phyloP scores from a whole-genome alignment of 306 rosid species.

The Vicia villosa region DNA sequence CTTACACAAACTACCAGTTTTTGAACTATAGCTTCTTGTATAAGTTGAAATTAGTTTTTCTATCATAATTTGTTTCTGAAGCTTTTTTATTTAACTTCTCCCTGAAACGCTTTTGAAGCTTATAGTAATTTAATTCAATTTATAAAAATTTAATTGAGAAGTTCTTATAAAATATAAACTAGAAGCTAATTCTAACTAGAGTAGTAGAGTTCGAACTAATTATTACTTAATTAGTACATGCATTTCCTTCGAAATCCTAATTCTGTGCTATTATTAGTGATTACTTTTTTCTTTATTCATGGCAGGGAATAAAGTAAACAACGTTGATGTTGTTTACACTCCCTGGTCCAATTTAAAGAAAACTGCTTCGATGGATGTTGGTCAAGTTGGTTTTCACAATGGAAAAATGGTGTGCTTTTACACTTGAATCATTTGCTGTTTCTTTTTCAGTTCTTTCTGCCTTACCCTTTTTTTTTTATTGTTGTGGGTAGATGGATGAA shows the following conservation, averaged over 20 bases:
- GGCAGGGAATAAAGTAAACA: constrained; percentile 94
- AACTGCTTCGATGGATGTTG: constrained; percentile 96
- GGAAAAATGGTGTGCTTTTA: constrained; percentile 63
- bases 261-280: background rate
- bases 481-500: constrained; percentile 19
- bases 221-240: background rate
- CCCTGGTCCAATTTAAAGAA: constrained; percentile 98
- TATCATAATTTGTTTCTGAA: background rate
- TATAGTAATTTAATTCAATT: background rate
- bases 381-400: constrained; percentile 95
- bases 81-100: background rate
- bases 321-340: constrained; percentile 92
- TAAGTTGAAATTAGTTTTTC: background rate
- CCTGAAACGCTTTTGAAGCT: background rate
- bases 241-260: constrained; percentile 1
- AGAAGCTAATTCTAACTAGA: constrained; percentile 1
- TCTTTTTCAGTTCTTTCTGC: constrained; percentile 4
- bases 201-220: too few relatives aligned
- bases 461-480: background rate
- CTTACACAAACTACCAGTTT: background rate
- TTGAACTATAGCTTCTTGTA: background rate
- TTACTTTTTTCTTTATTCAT: constrained; percentile 14
- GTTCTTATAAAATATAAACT: background rate
- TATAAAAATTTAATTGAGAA: background rate
- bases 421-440: background rate